Evolutionary conservation across 305 asterid genomes (phyloP), one percentile per base, ranked within the genome.

Genomic region (Fraxinus sp.): DNA sequence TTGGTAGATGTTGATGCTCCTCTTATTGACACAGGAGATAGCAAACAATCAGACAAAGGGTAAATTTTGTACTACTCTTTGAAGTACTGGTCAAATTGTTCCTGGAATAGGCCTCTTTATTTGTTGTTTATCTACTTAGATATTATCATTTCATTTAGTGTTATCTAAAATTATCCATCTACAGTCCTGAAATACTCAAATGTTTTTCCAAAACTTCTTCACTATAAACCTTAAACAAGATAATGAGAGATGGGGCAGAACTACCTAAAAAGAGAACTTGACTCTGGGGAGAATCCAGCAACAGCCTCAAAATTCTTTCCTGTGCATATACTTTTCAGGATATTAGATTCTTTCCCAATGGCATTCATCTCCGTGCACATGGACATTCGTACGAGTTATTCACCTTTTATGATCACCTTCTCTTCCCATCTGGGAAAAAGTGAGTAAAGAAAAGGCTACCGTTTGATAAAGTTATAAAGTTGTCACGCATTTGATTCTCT

Each of bases 11-110:
- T 90, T 81, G 93, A 92, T 88, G 83, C 93, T 82, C 97, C 87
- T n/a, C 98, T 97, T 74, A 89, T 96, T 78, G 97, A 95, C 87
- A 90, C 98, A 35, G 92, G 94, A 18, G 97, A 89, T 84, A 39
- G 84, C 84, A 89, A 86, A 41, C 94, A 87, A 80, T 32, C 86
- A 55, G 87, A 86, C 30, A 64, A 80, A 82, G 90, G 97, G 99
- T 97, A 92, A 89, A 83, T 74, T 78, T 35, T 75, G 43, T 75
- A 84, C 79, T 78, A 13, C 66, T 20, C 35, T 52, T 71, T 77
- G 41, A 80, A 62, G 72, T 43, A 32, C 49, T 68, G 64, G 37
- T 55, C 75, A 1, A 37, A 82, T 80, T 83, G 13, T 37, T 24
- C 43, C 30, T 62, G 68, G 81, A 85, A n/a, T 74, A 49, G 14